Base-by-base conservation (phyloP, 2,329 filamentous ascomycete species). In the Zarea fungicola region DNA sequence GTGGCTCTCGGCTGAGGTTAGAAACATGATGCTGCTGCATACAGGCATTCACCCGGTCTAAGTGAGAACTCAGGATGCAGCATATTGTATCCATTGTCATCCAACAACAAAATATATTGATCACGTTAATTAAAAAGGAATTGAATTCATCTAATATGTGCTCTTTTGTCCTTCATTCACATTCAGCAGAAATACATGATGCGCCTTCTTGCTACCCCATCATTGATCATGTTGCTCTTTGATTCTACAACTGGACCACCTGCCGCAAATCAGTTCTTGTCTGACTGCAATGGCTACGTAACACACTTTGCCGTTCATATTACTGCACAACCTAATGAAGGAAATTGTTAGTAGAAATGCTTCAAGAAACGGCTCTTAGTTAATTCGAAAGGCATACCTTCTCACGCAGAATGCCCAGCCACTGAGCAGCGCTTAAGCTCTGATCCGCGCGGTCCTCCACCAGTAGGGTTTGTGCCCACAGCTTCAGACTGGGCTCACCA, bases 361-460 rank as follows among this genome's bases (percentile, higher is more conserved):
- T 9, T 11, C 8, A n/a, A 9, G 8, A 5, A 10, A 35, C 11
- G 5, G n/a, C n/a, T 7, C 16, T 14, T 23, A 13, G 13, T 8
- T 18, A 36, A n/a, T 19, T 53, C 40, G 54, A 59, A n/a, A n/a
- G n/a, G n/a, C 62, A 53, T 58, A 96, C 93, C 89, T 97, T 99
- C 76, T 97, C 93, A 69, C 92, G 80, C 68, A 99, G 70, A 61
- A 81, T 84, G 49, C 89, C 90, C 76, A 97, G 85, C 85, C 90
- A 99, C 71, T 97, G 92, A 60, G 85, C 85, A 62, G 93, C 84
- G 65, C 91, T 95, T 70, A 95, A 84, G 42, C 90, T 86, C 71
- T 96, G 90, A 65, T 99, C 93, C 48, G 92, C 89, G 56, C 92
- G 78, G 69, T 99, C 93, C 69, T 99, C 93, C 40, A 99, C 86